Base-by-base conservation (phyloP, 805 yeast species). In the Sungouiozyma ichnusensis region DNA sequence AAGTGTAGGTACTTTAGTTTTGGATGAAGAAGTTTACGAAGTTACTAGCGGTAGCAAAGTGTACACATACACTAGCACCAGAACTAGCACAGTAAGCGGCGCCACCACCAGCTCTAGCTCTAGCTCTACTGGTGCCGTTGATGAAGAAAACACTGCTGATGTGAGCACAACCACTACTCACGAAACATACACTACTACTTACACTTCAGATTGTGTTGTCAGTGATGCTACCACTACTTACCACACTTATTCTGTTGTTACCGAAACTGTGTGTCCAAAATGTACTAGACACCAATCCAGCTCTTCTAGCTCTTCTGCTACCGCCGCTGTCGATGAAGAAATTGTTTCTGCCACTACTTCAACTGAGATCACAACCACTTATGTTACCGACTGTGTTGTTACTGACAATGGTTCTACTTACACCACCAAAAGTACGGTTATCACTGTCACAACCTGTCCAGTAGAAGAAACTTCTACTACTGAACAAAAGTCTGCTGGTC, bases 381-480 rank as follows among this genome's bases (percentile, higher is more conserved):
- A 42, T 13, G 15, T 38, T 5, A 33, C 46, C 9, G 20, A 40
- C 4, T 29, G 45, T 5, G 18, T 46, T 14, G 36, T 42, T 17
- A 16, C 20, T 35, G 19, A 35, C 37, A 20, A 35, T 16, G 15
- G n/a, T 15, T 16, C 37, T 35, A 35, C 37, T 16, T 20, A 35
- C 20, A 35, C 37, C n/a, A 35, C 40, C 16, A 13, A 33, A 19
- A n/a, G 39, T 27, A 13, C 39, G 13, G 15, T 24, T n/a, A 37
- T 32, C 15, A n/a, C 39, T 24, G 29, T 15, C 33, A 14, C 39
- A 20, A 35, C 29, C 37, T 16, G 16, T 20, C 31, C n/a, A 11
- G 31, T 29, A 9, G 17, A n/a, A 13, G 27, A 34, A 16, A 13
- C n/a, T 4, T 32, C 43, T 18, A 11, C 40, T 20, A n/a, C 38